Evolutionary conservation across 1,284 basidiomycete species (phyloP).

Genomic region (Fomes fomentarius): DNA sequence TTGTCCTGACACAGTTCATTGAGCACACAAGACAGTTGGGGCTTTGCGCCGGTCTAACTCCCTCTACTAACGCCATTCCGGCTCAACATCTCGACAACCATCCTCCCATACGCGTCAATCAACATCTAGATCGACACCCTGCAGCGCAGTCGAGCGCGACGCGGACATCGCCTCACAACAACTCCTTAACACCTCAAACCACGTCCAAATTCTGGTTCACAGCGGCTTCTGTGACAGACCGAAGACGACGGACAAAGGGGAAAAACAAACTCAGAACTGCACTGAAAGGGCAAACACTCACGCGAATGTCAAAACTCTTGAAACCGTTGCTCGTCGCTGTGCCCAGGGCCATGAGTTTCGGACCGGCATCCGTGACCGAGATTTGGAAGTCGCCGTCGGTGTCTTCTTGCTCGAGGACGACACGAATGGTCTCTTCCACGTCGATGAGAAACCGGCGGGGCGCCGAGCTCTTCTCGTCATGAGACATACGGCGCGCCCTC

Average conservation of each 20-base stretch:
- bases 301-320: constrained; percentile 94
- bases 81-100: constrained; percentile 16
- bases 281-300: constrained; percentile 42
- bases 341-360: constrained; percentile 94
- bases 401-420: constrained; percentile 97
- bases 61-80: neutral
- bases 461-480: constrained; percentile 76
- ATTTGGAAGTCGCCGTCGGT: constrained; percentile 98
- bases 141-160: constrained; percentile 7
- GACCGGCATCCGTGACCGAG: constrained; percentile 94
- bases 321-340: constrained; percentile 98
- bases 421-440: constrained; percentile 97
- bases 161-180: neutral
- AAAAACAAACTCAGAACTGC: neutral
- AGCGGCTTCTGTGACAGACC: neutral
- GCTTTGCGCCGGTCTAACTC: no score
- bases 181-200: neutral
- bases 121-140: constrained; percentile 10
- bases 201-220: neutral
- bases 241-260: neutral
- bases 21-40: neutral
- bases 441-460: constrained; percentile 94
- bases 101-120: constrained; percentile 9
- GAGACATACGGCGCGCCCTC: constrained; percentile 79
- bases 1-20: neutral